Evolutionary conservation across 2,329 filamentous ascomycete species (phyloP).

Genomic region (Dichotomopilus funicola): DNA sequence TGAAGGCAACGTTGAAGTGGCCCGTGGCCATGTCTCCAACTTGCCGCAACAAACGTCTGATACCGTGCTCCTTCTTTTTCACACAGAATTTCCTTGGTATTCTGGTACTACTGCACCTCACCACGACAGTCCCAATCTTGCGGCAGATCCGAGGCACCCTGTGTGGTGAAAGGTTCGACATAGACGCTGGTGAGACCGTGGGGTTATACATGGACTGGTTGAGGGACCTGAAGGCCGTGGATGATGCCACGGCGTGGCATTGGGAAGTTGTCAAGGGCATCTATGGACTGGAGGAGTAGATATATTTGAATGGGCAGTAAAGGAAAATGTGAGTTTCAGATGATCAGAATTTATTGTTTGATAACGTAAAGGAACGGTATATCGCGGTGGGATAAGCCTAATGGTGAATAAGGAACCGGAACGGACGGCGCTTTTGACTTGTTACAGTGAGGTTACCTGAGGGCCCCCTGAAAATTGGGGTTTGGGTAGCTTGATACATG

Average conservation of each 20-base stretch:
- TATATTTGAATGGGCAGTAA: neutral
- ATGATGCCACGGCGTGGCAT: conserved; percentile 50
- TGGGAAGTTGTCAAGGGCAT: conserved; percentile 45
- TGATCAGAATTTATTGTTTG: neutral
- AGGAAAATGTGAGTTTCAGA: neutral
- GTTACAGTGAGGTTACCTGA: too few relatives aligned
- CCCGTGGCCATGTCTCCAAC: conserved; percentile 52
- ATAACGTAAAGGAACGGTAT: too few relatives aligned
- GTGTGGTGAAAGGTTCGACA: conserved; percentile 44
- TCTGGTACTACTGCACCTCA: conserved; percentile 50
- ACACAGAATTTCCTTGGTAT: conserved; percentile 56
- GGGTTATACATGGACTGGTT: conserved; percentile 54
- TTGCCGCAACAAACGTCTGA: conserved; percentile 49
- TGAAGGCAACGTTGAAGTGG: conserved; percentile 53
- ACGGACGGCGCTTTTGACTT: too few relatives aligned
- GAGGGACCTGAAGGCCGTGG: conserved; percentile 47
- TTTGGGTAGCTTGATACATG: too few relatives aligned
- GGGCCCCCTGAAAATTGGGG: too few relatives aligned
- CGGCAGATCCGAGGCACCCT: conserved; percentile 42
- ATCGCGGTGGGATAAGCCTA: too few relatives aligned
- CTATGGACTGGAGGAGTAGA: conserved; percentile 34
- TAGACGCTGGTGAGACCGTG: conserved; percentile 44
- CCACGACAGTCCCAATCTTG: conserved; percentile 45
- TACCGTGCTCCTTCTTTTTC: conserved; percentile 56
- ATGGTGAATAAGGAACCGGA: too few relatives aligned